phyloP scores from a whole-genome alignment of 2,329 filamentous ascomycete species.

The Aspergillus udagawae region DNA sequence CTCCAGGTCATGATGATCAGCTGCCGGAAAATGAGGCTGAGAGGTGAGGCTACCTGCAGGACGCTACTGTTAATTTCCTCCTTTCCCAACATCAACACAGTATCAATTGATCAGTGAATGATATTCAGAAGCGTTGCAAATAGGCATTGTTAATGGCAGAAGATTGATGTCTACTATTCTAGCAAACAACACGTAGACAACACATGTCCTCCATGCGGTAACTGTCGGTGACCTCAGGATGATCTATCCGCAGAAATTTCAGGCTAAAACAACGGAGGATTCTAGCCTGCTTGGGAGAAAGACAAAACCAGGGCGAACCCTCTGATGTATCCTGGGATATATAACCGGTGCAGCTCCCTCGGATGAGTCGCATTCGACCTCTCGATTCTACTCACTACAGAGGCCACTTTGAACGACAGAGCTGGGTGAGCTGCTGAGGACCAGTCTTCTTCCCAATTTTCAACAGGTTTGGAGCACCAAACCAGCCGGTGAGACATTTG shows the following conservation, averaged over 20 bases:
- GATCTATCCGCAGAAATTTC: not conserved
- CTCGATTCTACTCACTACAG: not conserved
- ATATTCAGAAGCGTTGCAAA: not conserved
- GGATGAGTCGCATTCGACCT: not conserved
- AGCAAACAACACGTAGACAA: not conserved
- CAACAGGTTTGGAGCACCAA: no score
- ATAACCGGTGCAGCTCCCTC: slow-evolving; percentile 9
- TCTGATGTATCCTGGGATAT: slow-evolving; percentile 1
- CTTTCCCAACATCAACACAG: no score
- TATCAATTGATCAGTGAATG: not conserved
- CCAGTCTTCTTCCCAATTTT: no score
- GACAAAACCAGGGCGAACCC: no score
- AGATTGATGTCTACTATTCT: not conserved
- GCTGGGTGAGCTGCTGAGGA: no score
- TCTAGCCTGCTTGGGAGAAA: not conserved
- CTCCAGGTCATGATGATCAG: not conserved
- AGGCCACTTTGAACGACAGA: not conserved
- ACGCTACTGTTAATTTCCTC: no score
- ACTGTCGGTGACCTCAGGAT: not conserved
- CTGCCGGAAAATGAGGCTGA: not conserved
- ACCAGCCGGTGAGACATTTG: slow-evolving; percentile 2
- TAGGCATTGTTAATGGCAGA: not conserved
- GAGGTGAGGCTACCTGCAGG: not conserved
- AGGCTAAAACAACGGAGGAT: not conserved
- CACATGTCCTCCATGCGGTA: no score